Conservation (phyloP, 768 basidiomycete species). For the Lentinus tigrinus region DNA sequence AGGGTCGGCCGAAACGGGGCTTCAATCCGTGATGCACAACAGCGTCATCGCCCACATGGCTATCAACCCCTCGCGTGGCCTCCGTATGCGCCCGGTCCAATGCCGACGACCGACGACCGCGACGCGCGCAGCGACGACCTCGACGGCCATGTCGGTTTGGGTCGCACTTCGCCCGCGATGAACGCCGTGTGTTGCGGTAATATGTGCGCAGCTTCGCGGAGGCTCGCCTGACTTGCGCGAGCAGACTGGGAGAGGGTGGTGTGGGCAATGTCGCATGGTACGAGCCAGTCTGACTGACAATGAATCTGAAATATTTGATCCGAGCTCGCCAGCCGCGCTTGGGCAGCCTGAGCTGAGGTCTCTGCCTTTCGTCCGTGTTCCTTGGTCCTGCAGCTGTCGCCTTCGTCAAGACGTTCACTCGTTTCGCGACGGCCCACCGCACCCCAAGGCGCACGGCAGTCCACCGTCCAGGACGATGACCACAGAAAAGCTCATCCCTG, state of each 20-base stretch:
- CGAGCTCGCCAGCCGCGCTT: neutral
- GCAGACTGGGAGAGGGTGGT: neutral
- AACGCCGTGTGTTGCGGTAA: neutral
- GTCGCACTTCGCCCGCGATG: neutral
- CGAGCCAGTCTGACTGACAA: no score
- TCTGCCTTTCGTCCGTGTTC: neutral
- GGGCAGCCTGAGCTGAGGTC: neutral
- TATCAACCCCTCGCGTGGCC: conserved; percentile 9
- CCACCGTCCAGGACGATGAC: neutral
- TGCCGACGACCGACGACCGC: neutral
- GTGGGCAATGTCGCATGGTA: neutral
- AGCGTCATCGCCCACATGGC: conserved; percentile 20
- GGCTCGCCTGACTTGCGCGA: neutral
- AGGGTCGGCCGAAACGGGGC: conserved; percentile 25
- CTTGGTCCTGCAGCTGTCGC: neutral
- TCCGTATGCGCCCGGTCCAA: conserved; percentile 11
- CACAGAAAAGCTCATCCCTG: conserved; percentile 11
- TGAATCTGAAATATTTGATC: neutral
- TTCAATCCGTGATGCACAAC: conserved; percentile 7
- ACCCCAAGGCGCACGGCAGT: neutral
- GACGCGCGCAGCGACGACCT: neutral
- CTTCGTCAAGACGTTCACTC: conserved; percentile 9
- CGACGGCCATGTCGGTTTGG: neutral
- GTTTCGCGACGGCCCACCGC: conserved; percentile 1
- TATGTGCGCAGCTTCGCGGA: neutral